phyloP scores from a whole-genome alignment of 1,139 yeast species.

The Zygoascus meyerae region DNA sequence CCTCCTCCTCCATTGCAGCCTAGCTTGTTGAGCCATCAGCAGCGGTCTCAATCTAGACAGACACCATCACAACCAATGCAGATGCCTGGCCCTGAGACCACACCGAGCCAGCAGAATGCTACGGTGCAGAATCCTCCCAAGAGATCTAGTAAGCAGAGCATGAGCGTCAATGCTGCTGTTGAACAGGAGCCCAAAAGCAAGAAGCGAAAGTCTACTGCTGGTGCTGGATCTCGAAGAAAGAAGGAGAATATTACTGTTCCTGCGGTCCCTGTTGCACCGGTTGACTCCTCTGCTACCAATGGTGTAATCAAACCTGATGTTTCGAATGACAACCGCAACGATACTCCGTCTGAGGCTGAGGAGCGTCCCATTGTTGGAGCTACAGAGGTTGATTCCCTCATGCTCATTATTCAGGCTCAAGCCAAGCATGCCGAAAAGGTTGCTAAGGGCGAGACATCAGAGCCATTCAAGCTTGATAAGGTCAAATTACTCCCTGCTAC shows the following conservation, averaged over 20 bases:
- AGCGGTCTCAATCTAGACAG: conserved; percentile 11
- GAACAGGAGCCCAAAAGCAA: conserved; percentile 16
- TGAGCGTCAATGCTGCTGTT: conserved; percentile 10
- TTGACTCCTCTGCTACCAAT: neutral
- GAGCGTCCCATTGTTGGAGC: conserved; percentile 73
- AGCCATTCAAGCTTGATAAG: conserved; percentile 28
- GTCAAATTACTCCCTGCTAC: conserved; percentile 52
- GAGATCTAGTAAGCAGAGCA: conserved; percentile 1
- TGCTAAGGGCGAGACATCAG: conserved; percentile 24
- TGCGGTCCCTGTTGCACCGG: conserved; percentile 16
- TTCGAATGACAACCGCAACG: neutral
- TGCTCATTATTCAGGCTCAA: conserved; percentile 85
- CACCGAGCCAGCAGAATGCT: neutral
- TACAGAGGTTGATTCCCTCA: conserved; percentile 80
- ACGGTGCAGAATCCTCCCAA: neutral
- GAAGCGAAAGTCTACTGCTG: conserved; percentile 6
- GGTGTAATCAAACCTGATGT: neutral
- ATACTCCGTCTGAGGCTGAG: conserved; percentile 7
- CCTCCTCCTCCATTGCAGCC: conserved; percentile 10
- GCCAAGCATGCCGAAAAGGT: conserved; percentile 52
- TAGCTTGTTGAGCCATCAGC: conserved; percentile 10
- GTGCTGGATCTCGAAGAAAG: conserved; percentile 6
- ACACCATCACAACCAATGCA: conserved; percentile 4
- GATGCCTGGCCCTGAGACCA: conserved; percentile 5
- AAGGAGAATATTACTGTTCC: neutral